Conservation (phyloP, 2,329 filamentous ascomycete species). For the Knufia fluminis region DNA sequence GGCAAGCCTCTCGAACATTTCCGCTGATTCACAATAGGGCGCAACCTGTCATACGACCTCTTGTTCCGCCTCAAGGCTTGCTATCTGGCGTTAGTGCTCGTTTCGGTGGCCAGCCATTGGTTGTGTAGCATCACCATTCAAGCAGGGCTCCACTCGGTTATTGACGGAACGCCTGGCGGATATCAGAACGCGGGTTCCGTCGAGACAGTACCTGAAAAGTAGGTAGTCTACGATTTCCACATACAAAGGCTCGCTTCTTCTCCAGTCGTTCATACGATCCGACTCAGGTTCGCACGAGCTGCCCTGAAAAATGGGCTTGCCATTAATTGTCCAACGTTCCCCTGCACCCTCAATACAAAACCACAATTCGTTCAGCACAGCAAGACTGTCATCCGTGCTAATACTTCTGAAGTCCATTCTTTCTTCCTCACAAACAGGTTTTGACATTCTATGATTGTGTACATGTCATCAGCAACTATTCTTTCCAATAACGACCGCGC, state of each 20-base stretch:
- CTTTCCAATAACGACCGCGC: slow-evolving; percentile 37
- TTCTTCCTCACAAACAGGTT: background rate
- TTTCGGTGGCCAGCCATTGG: background rate
- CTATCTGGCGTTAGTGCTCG: background rate
- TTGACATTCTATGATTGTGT: background rate
- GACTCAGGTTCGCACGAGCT: background rate
- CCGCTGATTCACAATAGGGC: background rate
- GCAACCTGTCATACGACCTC: background rate
- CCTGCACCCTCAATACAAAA: background rate
- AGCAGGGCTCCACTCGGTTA: background rate
- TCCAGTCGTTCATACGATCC: background rate
- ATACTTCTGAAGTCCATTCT: background rate
- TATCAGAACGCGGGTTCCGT: background rate
- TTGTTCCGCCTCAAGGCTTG: background rate
- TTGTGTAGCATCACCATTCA: background rate
- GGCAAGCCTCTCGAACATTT: background rate
- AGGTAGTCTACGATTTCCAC: slow-evolving; percentile 7
- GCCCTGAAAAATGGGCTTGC: background rate
- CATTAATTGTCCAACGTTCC: background rate
- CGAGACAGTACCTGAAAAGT: background rate
- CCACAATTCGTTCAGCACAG: background rate
- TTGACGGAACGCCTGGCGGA: background rate
- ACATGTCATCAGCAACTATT: slow-evolving; percentile 8
- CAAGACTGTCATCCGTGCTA: background rate
- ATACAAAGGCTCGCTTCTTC: background rate